phyloP scores from a whole-genome alignment of 306 rosid genomes.

The Argentina anserina region DNA sequence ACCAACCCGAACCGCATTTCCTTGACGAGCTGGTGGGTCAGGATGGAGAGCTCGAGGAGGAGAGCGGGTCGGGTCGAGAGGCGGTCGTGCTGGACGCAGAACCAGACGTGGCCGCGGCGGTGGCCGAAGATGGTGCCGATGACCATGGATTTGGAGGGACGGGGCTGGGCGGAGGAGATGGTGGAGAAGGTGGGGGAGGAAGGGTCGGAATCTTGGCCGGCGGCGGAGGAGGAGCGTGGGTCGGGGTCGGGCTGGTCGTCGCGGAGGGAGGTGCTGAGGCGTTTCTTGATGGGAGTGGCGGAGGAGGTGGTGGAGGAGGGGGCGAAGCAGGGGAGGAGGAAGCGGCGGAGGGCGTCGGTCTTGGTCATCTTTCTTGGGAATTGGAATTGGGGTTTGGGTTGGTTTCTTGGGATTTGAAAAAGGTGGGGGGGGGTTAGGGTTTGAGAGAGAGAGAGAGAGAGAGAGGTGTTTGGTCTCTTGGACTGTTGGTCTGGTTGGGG shows the following conservation, averaged over 20 bases:
- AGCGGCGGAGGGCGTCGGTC: slow-evolving; percentile 80
- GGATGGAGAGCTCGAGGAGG: slow-evolving; percentile 71
- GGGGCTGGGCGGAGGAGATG: slow-evolving; percentile 27
- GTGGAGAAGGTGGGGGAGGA: slow-evolving; percentile 26
- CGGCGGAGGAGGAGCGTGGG: background rate
- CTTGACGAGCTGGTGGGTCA: slow-evolving; percentile 66
- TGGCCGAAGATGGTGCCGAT: slow-evolving; percentile 84
- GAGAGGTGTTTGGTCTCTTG: background rate
- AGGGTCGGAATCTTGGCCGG: slow-evolving; percentile 36
- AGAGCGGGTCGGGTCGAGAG: slow-evolving; percentile 54
- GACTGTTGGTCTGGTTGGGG: background rate
- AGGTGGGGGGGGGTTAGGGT: background rate
- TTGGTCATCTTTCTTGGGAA: slow-evolving; percentile 43
- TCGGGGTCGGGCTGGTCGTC: slow-evolving; percentile 25
- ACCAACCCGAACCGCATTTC: slow-evolving; percentile 83
- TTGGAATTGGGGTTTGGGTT: background rate
- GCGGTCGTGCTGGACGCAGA: slow-evolving; percentile 74
- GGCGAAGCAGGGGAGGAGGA: slow-evolving; percentile 71
- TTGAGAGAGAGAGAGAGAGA: background rate
- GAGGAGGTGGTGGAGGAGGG: slow-evolving; percentile 24
- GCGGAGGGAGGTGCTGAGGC: slow-evolving; percentile 60
- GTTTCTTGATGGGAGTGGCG: slow-evolving; percentile 47
- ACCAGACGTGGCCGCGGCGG: slow-evolving; percentile 84
- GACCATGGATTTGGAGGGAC: slow-evolving; percentile 70
- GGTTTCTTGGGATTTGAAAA: slow-evolving; percentile 12